Evolutionary conservation across 2,329 filamentous ascomycete species (phyloP).

Genomic region (Botryotinia narcissicola): DNA sequence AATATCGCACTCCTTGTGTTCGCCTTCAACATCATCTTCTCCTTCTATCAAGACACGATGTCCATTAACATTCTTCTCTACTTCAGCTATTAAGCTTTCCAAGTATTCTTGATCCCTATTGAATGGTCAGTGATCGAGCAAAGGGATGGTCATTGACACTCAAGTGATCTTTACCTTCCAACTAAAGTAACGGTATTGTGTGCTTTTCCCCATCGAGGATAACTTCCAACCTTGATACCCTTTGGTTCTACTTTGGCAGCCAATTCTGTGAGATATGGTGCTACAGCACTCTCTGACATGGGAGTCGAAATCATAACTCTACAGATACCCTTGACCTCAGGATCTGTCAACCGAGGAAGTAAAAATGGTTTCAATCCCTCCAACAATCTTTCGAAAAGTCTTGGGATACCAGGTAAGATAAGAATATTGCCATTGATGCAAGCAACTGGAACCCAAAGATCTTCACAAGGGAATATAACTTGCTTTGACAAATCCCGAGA

Average conservation of each 20-base stretch:
- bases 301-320: constrained; percentile 85
- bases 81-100: constrained; percentile 74
- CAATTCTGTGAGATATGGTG: constrained; percentile 76
- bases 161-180: constrained; percentile 47
- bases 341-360: constrained; percentile 69
- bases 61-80: constrained; percentile 74
- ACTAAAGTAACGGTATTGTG: constrained; percentile 90
- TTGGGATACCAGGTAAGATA: constrained; percentile 86
- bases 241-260: constrained; percentile 68
- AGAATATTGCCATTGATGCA: constrained; percentile 92
- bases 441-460: constrained; percentile 86
- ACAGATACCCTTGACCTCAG: constrained; percentile 75
- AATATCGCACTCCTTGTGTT: constrained; percentile 23
- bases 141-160: not conserved
- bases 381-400: constrained; percentile 75
- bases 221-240: constrained; percentile 92
- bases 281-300: constrained; percentile 79
- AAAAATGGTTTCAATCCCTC: constrained; percentile 72
- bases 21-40: constrained; percentile 54
- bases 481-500: constrained; percentile 64
- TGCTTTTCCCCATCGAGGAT: constrained; percentile 86
- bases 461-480: constrained; percentile 73
- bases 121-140: constrained; percentile 13
- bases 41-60: constrained; percentile 68
- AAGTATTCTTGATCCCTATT: constrained; percentile 68